Base-by-base conservation (phyloP, 306 rosid genomes). In the Cucurbita argyrosperma region DNA sequence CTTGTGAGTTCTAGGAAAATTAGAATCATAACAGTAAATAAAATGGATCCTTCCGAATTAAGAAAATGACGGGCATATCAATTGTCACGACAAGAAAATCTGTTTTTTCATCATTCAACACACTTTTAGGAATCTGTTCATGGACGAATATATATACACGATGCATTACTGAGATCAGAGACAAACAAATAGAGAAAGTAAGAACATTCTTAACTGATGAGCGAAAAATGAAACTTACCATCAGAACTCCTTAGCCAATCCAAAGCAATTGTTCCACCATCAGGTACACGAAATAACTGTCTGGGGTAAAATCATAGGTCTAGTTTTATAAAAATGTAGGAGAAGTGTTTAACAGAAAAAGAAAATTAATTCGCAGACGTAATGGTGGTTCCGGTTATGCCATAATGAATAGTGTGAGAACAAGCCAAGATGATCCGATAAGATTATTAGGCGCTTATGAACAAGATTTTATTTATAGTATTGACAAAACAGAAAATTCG, bases 191-290 rank as follows among this genome's bases (percentile, higher is more conserved):
- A 7, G 5, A 68, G 57, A 21, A 45, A 46, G 54, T 62, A 35
- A 47, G 14, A 64, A 76, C 72, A 42, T 64, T 18, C 67, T 38
- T 65, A 53, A 60, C 35, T n/a, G 13, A 54, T 53, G 61, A 78
- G 46, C 72, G 71, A 76, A 61, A 30, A 73, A 53, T 54, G 12
- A 19, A 72, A 78, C 51, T 50, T 84, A 88, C 94, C 94, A 51
- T 86, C 89, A 68, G 76, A 80, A 74, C 72, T 77, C 60, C 54
- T 47, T 40, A 88, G 74, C 94, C 94, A 88, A 79, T 88, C 94
- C 85, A 88, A 76, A 69, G 94, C 94, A 81, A 88, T 66, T 45
- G 94, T 88, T 78, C 94, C 94, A 10, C 90, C 90, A 75, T 88
- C 94, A 30, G 88, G 77, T 72, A 87, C 77, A 47, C 19, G 64